Percentiles rank a stretch among this genome's conserved stretches.
Conservation (phyloP, 169 alveolate genomes). For the Plasmodium sp. region DNA sequence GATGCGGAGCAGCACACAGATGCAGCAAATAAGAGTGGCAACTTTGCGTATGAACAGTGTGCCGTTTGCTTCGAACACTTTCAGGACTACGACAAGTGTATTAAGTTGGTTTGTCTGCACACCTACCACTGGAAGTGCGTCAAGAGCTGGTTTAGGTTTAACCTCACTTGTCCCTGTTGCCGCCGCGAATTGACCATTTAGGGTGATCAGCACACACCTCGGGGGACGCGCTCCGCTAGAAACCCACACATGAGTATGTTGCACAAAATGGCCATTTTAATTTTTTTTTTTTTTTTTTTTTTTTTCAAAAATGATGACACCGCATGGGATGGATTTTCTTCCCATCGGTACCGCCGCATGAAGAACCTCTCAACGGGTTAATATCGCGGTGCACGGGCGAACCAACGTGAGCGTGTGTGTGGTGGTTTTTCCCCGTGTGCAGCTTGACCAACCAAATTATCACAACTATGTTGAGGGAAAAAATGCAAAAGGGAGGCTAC, state of each 20-base stretch:
- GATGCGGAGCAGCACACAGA: background rate
- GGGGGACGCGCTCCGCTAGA: background rate
- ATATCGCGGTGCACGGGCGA: background rate
- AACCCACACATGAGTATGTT: background rate
- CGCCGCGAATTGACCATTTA: background rate
- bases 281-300: too few relatives aligned
- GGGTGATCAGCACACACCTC: background rate
- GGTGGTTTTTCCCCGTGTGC: background rate
- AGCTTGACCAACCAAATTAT: background rate
- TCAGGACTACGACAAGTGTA: constrained; percentile 73
- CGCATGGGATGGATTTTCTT: background rate
- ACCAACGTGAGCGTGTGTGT: background rate
- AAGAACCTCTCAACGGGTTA: background rate
- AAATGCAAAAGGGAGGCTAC: background rate
- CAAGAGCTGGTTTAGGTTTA: constrained; percentile 77
- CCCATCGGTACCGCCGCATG: background rate
- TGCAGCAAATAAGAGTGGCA: background rate
- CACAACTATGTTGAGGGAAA: background rate
- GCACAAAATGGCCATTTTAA: background rate
- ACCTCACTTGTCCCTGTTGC: constrained; percentile 78
- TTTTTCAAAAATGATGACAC: background rate
- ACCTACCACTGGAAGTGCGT: constrained; percentile 80
- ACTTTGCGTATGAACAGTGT: constrained; percentile 76
- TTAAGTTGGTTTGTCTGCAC: constrained; percentile 76
- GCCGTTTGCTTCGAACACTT: constrained; percentile 78